These are phyloP conservation scores for Acanthamoeba healyi DNA, from an alignment of 208 protist species.

Conservation along the genomic window DNA sequence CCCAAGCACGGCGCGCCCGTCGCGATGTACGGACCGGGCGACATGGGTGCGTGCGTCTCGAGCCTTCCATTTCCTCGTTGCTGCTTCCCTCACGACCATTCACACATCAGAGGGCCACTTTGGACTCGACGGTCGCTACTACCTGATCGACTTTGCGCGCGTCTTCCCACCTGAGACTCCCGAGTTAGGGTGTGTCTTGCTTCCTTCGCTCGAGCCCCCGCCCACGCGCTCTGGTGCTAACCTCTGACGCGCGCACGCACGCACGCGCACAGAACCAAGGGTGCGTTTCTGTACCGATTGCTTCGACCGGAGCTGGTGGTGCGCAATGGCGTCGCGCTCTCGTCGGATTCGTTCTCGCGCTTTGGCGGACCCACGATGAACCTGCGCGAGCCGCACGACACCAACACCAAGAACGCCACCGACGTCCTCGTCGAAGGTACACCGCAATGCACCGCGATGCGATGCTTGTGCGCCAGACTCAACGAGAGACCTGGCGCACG, in stretches of 20 bases:
- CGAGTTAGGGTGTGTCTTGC: slow-evolving; percentile 5
- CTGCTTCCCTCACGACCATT: not conserved
- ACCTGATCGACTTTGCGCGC: slow-evolving; percentile 67
- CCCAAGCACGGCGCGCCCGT: not conserved
- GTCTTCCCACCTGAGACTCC: slow-evolving; percentile 68
- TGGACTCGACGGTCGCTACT: slow-evolving; percentile 62
- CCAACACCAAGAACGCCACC: slow-evolving; percentile 47
- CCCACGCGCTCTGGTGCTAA: no score
- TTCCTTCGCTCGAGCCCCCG: no score
- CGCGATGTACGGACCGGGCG: slow-evolving; percentile 17
- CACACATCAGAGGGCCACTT: slow-evolving; percentile 18
- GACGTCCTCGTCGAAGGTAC: slow-evolving; percentile 43
- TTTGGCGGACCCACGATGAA: slow-evolving; percentile 35
- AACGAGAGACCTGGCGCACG: not conserved
- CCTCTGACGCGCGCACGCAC: no score
- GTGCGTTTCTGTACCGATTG: slow-evolving; percentile 19
- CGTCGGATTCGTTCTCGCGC: slow-evolving; percentile 44
- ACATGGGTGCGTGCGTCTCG: slow-evolving; percentile 14
- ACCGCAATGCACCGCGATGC: not conserved
- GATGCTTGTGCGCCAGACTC: not conserved
- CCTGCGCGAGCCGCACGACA: slow-evolving; percentile 13
- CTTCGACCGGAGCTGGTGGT: slow-evolving; percentile 60
- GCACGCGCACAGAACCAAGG: slow-evolving; percentile 45
- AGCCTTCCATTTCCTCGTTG: not conserved
- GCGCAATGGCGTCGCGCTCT: slow-evolving; percentile 29